Evolutionary conservation across 2,329 filamentous ascomycete genomes (phyloP).

Genomic region (Aspergillus ochraceoroseus): DNA sequence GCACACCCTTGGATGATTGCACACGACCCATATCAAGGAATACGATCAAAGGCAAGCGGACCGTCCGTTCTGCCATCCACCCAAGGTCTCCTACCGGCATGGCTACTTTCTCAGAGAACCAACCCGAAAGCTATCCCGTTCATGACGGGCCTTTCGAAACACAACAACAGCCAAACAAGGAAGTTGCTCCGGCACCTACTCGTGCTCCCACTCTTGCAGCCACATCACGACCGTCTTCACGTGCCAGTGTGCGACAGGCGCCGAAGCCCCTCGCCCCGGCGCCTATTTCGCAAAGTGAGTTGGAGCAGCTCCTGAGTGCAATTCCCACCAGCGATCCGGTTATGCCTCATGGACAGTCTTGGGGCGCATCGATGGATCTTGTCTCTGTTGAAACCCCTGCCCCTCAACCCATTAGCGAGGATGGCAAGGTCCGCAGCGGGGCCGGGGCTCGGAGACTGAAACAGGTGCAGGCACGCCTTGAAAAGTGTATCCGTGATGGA

Average conservation of each 20-base stretch:
- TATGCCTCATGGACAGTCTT: too few relatives aligned
- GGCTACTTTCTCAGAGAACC: constrained; percentile 13
- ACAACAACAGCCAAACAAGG: constrained; percentile 14
- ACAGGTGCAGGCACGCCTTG: constrained; percentile 53
- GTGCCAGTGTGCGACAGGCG: constrained; percentile 32
- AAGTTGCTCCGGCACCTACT: constrained; percentile 21
- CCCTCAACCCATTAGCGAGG: constrained; percentile 26
- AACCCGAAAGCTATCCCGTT: not conserved
- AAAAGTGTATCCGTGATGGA: constrained; percentile 64
- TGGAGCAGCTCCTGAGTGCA: constrained; percentile 30
- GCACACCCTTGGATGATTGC: constrained; percentile 27
- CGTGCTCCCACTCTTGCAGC: constrained; percentile 28
- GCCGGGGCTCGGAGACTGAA: constrained; percentile 63
- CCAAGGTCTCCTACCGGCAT: constrained; percentile 27
- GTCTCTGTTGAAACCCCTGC: constrained; percentile 39
- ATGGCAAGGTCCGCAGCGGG: constrained; percentile 43
- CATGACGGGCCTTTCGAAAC: not conserved
- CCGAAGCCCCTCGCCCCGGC: constrained; percentile 40
- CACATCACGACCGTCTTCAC: constrained; percentile 39
- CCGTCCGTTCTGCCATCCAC: constrained; percentile 24
- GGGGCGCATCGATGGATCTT: constrained; percentile 43
- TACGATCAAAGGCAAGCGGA: constrained; percentile 19
- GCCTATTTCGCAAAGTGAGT: constrained; percentile 34
- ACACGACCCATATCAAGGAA: constrained; percentile 21
- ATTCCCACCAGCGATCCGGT: constrained; percentile 54